phyloP scores from a whole-genome alignment of 2,329 filamentous ascomycete species.

The Aspergillus bombycis region DNA sequence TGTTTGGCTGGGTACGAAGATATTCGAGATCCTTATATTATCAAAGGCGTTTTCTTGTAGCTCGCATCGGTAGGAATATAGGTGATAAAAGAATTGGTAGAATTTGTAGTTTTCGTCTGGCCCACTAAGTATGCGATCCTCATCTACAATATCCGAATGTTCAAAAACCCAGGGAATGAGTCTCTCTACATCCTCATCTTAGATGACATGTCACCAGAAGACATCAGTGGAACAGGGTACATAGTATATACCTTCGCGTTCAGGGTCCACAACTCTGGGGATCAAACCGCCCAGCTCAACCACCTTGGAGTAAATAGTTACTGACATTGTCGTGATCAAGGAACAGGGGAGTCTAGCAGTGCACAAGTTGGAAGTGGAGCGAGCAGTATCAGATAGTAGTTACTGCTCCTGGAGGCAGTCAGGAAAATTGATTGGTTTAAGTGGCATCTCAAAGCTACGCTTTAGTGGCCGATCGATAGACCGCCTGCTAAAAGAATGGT shows the following conservation, averaged over 20 bases:
- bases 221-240: neutral
- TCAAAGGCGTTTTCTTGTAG: neutral
- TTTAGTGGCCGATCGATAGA: too few relatives aligned
- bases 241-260: conserved; percentile 8
- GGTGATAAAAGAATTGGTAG: neutral
- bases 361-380: too few relatives aligned
- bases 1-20: neutral
- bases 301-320: conserved; percentile 9
- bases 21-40: neutral
- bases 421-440: too few relatives aligned
- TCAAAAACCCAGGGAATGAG: conserved; percentile 7
- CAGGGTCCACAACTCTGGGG: neutral
- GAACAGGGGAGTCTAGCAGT: neutral
- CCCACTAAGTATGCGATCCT: neutral
- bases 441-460: too few relatives aligned
- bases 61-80: neutral
- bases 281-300: conserved; percentile 8
- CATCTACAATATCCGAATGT: conserved; percentile 4
- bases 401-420: too few relatives aligned
- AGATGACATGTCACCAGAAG: neutral
- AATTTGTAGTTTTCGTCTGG: neutral
- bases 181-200: conserved; percentile 6
- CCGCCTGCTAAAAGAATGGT: too few relatives aligned
- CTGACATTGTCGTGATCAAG: conserved; percentile 4
- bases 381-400: too few relatives aligned